These are phyloP conservation scores for Pelargonium exstipulatum DNA, from an alignment of 441 rosid genomes.

Conservation along the genomic window DNA sequence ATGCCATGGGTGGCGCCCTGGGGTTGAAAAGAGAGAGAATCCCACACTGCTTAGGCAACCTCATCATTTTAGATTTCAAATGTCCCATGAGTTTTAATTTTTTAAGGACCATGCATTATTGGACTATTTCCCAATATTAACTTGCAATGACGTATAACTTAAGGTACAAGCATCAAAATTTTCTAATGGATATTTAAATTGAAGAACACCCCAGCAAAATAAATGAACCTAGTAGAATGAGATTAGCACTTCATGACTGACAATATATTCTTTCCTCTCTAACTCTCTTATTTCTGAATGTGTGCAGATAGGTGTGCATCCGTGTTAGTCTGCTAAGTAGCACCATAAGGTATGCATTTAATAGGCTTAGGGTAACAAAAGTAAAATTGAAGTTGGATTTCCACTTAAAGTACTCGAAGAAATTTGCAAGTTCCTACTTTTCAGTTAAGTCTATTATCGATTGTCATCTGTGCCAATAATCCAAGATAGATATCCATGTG, in stretches of 20 bases:
- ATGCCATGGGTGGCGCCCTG: slow-evolving; percentile 96
- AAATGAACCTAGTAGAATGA: neutral
- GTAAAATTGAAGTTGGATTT: neutral
- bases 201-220: neutral
- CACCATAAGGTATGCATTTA: neutral
- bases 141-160: too few relatives aligned
- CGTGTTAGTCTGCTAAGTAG: neutral
- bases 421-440: neutral
- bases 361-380: neutral
- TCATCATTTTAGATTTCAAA: neutral
- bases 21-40: slow-evolving; percentile 10
- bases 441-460: too few relatives aligned
- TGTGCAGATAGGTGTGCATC: neutral
- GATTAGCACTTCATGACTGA: neutral
- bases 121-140: neutral
- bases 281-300: neutral
- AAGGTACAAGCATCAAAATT: too few relatives aligned
- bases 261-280: too few relatives aligned
- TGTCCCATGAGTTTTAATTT: neutral
- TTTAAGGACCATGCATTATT: neutral
- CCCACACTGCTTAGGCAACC: neutral
- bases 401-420: neutral
- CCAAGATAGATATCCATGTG: neutral
- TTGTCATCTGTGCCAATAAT: neutral
- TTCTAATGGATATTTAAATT: neutral